These are phyloP conservation scores for Pachysandra terminalis DNA, from an alignment of 164 flowering plant genomes.

Conservation along the genomic window DNA sequence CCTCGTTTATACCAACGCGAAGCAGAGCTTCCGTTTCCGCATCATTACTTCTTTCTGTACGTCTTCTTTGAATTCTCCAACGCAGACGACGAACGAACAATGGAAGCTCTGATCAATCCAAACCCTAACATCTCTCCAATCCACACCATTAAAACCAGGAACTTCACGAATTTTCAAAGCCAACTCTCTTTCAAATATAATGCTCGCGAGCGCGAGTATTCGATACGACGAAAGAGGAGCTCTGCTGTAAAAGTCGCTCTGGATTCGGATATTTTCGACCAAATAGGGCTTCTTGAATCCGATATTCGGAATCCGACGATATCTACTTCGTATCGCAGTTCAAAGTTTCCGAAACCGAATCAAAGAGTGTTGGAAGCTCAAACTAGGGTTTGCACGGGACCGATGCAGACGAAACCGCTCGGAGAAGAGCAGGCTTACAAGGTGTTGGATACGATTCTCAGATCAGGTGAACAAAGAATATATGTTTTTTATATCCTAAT, in stretches of 20 bases:
- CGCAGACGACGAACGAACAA: constrained; percentile 11
- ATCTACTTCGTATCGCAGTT: constrained; percentile 62
- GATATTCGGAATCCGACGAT: constrained; percentile 52
- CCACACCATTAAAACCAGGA: neutral
- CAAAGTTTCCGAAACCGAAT: constrained; percentile 57
- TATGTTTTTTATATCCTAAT: neutral
- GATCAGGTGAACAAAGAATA: constrained; percentile 56
- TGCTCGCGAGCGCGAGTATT: neutral
- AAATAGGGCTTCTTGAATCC: constrained; percentile 41
- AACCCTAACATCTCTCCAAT: constrained; percentile 19
- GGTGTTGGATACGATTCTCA: constrained; percentile 77
- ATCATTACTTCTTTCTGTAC: neutral
- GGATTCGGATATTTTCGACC: constrained; percentile 38
- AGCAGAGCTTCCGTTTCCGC: too few relatives aligned
- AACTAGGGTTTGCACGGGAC: constrained; percentile 92
- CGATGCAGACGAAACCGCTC: constrained; percentile 87
- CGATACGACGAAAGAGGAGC: constrained; percentile 10
- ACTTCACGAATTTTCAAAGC: neutral
- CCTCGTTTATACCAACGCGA: too few relatives aligned
- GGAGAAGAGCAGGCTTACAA: constrained; percentile 76
- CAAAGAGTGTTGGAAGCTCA: constrained; percentile 93
- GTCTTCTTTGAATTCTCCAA: neutral
- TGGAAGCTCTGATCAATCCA: constrained; percentile 36
- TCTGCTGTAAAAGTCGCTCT: constrained; percentile 24
- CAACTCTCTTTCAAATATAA: constrained; percentile 9